These are phyloP conservation scores for Cochlearia excelsa DNA, from an alignment of 345 rosid species.

Conservation along the genomic window DNA sequence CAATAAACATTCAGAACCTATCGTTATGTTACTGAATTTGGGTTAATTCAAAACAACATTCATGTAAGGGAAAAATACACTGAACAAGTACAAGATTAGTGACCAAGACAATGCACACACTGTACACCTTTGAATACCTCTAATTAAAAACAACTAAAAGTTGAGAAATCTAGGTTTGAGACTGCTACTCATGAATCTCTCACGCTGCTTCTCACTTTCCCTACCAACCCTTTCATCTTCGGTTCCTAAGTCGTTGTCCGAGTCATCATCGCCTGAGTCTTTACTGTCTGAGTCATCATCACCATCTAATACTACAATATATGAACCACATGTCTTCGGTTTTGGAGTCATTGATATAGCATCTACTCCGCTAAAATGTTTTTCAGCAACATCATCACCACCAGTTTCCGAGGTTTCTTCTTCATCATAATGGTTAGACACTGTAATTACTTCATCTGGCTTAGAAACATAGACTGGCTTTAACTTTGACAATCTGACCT, in stretches of 20 bases:
- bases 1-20: no score
- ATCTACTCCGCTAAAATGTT: background rate
- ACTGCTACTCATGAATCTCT: slow-evolving; percentile 24
- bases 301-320: slow-evolving; percentile 23
- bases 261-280: no score
- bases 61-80: no score
- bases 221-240: slow-evolving; percentile 39
- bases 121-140: no score
- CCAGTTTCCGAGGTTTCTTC: slow-evolving; percentile 2
- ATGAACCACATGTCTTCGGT: background rate
- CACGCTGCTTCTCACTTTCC: slow-evolving; percentile 32
- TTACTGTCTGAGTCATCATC: slow-evolving; percentile 13
- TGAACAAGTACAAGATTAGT: no score
- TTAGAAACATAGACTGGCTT: slow-evolving; percentile 20
- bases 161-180: slow-evolving; percentile 33
- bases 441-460: slow-evolving; percentile 41
- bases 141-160: slow-evolving; percentile 52
- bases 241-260: slow-evolving; percentile 28
- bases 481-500: slow-evolving; percentile 38
- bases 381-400: slow-evolving; percentile 1
- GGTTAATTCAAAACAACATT: no score
- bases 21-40: no score
- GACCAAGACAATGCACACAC: no score
- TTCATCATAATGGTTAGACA: slow-evolving; percentile 42
- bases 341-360: background rate